A percentile compares a stretch with the other conserved stretches of the same genome.
Evolutionary conservation across 73 alveolate species (phyloP).

Genomic region (Tetrahymena elliotti): DNA sequence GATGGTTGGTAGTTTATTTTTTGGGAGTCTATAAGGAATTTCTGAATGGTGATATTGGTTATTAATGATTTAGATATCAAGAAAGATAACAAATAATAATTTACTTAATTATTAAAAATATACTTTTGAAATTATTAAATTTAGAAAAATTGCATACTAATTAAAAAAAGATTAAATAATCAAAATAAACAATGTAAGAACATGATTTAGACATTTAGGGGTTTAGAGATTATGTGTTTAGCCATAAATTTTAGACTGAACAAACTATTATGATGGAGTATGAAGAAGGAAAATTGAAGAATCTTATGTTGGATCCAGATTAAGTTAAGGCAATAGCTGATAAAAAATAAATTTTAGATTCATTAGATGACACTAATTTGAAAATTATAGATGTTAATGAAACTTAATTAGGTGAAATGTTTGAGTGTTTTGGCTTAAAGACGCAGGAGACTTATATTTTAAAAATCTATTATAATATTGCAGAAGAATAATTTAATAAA

Average conservation of each 20-base stretch:
- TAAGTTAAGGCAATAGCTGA: neutral
- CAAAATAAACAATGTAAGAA: neutral
- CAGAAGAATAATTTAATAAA: neutral
- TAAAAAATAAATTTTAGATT: neutral
- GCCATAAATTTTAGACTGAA: neutral
- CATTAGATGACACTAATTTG: neutral
- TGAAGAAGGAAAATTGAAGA: neutral
- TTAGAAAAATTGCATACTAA: neutral
- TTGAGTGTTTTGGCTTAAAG: neutral
- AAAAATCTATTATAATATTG: neutral
- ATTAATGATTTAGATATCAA: neutral
- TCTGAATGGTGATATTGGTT: neutral
- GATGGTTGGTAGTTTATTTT: neutral
- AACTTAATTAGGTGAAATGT: neutral
- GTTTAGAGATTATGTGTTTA: neutral
- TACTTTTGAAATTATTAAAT: neutral
- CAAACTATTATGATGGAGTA: neutral
- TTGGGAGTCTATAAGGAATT: neutral
- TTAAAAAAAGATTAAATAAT: neutral
- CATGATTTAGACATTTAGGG: neutral
- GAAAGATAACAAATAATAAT: neutral
- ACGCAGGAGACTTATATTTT: neutral
- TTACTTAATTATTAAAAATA: no score
- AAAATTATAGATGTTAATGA: neutral
- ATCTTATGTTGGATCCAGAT: neutral